These are phyloP conservation scores for Alternaria atra DNA, from an alignment of 2,329 filamentous ascomycete genomes.

Conservation along the genomic window DNA sequence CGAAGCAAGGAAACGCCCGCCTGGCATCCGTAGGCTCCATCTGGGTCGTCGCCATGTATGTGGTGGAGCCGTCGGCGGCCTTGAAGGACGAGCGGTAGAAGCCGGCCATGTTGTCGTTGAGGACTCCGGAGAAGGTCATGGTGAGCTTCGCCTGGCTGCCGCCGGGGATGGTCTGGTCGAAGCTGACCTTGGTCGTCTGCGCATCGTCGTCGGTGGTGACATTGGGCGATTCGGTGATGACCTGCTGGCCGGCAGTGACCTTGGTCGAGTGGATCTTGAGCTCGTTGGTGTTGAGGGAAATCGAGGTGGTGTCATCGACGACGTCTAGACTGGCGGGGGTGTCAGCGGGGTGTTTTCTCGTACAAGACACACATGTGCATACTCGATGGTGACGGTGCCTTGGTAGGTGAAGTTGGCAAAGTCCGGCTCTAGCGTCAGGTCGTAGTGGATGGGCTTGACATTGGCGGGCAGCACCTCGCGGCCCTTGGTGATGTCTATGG, in stretches of 20 bases:
- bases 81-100: slow-evolving; percentile 98
- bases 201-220: slow-evolving; percentile 79
- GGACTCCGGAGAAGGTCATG: slow-evolving; percentile 77
- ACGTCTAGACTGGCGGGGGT: slow-evolving; percentile 72
- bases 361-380: slow-evolving; percentile 36
- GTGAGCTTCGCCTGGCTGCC: slow-evolving; percentile 80
- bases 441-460: slow-evolving; percentile 90
- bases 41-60: slow-evolving; percentile 88
- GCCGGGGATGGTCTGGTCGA: slow-evolving; percentile 75
- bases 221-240: slow-evolving; percentile 69
- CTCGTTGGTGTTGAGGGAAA: slow-evolving; percentile 88
- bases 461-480: slow-evolving; percentile 91
- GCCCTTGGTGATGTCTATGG: slow-evolving; percentile 68
- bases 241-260: slow-evolving; percentile 68
- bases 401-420: slow-evolving; percentile 88
- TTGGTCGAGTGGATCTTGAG: slow-evolving; percentile 81
- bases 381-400: slow-evolving; percentile 84
- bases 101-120: slow-evolving; percentile 96
- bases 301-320: slow-evolving; percentile 80
- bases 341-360: slow-evolving; percentile 28
- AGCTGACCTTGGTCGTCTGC: slow-evolving; percentile 83
- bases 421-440: slow-evolving; percentile 89
- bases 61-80: slow-evolving; percentile 77
- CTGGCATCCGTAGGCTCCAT: slow-evolving; percentile 97
- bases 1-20: slow-evolving; percentile 93